Base-by-base conservation (phyloP, 352 stramenopile species). In the Pythium rhizo-oryzae region DNA sequence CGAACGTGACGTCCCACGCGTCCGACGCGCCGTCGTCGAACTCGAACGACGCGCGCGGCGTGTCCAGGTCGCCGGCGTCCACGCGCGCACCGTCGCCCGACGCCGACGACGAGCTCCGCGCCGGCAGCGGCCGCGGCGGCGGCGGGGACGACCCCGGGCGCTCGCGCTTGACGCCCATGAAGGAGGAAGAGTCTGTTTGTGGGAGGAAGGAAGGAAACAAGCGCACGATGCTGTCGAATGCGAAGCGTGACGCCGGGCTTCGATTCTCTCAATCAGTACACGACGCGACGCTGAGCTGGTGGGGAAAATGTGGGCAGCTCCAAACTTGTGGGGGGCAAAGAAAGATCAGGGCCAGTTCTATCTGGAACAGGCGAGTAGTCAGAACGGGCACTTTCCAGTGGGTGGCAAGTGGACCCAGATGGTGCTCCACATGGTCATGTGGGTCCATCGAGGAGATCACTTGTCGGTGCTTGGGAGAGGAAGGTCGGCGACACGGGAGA, bases 161-260 rank as follows among this genome's bases (percentile, higher is more conserved):
- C 62, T 49, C 53, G n/a, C 62, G 62, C 54, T 69, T 69, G 51
- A 69, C 30, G 15, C 60, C 60, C 60, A 67, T 67, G 50, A 15
- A 7, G 25, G 8, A 13, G 1, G 8, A 21, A n/a, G n/a, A n/a
- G n/a, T n/a, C n/a, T n/a, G n/a, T n/a, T n/a, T n/a, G n/a, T n/a
- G n/a, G n/a, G n/a, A n/a, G n/a, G n/a, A n/a, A n/a, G n/a, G n/a
- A n/a, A n/a, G n/a, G 18, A 8, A 37, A 51, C 8, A 24, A 28
- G 37, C 35, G 56, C 56, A 41, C 8, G 44, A 8, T 52, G 8
- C 18, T 24, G 44, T 25, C 44, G 8, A n/a, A 16, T 52, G 18
- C 6, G 44, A 52, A 52, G 21, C 16, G 21, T 52, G 49, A 54
- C 49, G 15, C n/a, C 49, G 7, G 21, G 33, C 49, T 41, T 25